Base-by-base conservation (phyloP, 73 alveolate species). In the Tetrahymena elliotti region DNA sequence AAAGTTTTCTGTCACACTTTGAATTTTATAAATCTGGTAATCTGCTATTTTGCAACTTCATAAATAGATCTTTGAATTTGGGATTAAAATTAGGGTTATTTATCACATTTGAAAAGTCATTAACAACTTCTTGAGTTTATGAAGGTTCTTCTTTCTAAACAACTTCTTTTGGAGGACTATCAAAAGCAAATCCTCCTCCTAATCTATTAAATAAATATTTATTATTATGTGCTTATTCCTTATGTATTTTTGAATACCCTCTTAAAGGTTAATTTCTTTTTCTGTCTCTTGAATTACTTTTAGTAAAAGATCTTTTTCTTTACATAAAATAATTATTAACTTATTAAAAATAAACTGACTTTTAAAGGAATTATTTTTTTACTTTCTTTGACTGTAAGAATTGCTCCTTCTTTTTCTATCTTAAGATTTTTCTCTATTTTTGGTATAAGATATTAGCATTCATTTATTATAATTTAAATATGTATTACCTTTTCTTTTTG, bases 1-100 rank as follows among this genome's bases (percentile, higher is more conserved):
- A 99, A 34, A 99, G 96, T 97, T 99, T 99, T 94, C 99, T 97
- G 84, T 98, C 99, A 16, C 97, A 96, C 38, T 98, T 98, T 20
- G 97, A 94, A 68, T n/a, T 68, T 18, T 68, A 68, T 6, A 68
- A n/a, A 27, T 68, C 88, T 18, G 34, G 88, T 5, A 68, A 16
- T 24, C n/a, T 68, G 34, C 88, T 68, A 27, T 68, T 68, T 16
- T n/a, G n/a, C 15, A 68, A 31, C 36, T 68, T n/a, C 88, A 68
- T 68, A 11, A 68, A 68, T 68, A 68, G n/a, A 4, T 68, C 38
- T 68, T n/a, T 68, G 88, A 68, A 68, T n/a, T 68, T 68, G n/a
- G 88, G 88, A 68, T 68, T 68, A 31, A 68, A 68, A 68, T 68
- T 68, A 68, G 88, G 88, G 38, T 68, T 68, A 10, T 68, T 68